These are phyloP conservation scores for Candida glaebosa DNA, from an alignment of 805 yeast genomes.

Conservation along the genomic window DNA sequence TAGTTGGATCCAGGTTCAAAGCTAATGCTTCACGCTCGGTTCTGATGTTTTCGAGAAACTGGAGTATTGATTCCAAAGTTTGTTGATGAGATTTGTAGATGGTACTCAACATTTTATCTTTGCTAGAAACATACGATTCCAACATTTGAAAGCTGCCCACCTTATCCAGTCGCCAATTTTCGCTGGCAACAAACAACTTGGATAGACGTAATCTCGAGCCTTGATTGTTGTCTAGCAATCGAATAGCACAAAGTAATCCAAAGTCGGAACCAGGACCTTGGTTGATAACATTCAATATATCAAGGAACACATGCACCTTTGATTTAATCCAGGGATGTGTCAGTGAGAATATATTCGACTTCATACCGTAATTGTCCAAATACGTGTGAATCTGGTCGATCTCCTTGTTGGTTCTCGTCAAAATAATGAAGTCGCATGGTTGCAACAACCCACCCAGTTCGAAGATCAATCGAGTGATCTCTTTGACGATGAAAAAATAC, in stretches of 20 bases:
- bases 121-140: conserved; percentile 1
- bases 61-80: background rate
- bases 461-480: conserved; percentile 39
- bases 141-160: background rate
- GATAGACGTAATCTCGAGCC: conserved; percentile 23
- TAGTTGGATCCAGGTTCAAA: conserved; percentile 27
- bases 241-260: conserved; percentile 25
- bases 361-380: conserved; percentile 41
- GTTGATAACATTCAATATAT: conserved; percentile 43
- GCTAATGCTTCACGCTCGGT: conserved; percentile 16
- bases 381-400: conserved; percentile 35
- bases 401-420: conserved; percentile 52
- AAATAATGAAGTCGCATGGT: conserved; percentile 49
- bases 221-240: conserved; percentile 20
- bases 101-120: background rate
- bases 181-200: conserved; percentile 23
- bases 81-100: conserved; percentile 1
- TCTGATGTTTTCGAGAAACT: conserved; percentile 13
- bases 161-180: conserved; percentile 8
- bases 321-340: conserved; percentile 52
- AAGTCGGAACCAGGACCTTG: conserved; percentile 31
- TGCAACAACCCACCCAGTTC: conserved; percentile 40
- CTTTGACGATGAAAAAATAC: conserved; percentile 40
- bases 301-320: conserved; percentile 43
- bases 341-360: conserved; percentile 40